These are phyloP conservation scores for Solanum hybrid DNA, from an alignment of 305 asterid species.

Conservation along the genomic window DNA sequence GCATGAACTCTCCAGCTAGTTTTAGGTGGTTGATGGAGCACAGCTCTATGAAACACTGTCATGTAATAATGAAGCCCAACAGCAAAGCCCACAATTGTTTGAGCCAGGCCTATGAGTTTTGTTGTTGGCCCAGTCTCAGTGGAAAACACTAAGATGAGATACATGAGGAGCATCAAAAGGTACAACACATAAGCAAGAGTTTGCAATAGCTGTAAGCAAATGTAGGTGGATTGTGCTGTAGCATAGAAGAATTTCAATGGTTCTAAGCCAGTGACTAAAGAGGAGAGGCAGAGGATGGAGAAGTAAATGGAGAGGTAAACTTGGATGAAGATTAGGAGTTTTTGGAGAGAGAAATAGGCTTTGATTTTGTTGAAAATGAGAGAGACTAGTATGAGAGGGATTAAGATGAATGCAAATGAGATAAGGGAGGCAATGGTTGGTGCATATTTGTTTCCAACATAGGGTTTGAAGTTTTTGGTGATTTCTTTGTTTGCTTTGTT, in stretches of 20 bases:
- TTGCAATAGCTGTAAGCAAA: constrained; percentile 67
- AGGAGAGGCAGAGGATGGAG: constrained; percentile 59
- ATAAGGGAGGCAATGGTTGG: constrained; percentile 52
- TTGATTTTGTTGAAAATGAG: constrained; percentile 59
- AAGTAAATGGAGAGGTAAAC: constrained; percentile 73
- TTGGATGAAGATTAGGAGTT: constrained; percentile 70
- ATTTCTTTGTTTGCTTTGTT: constrained; percentile 65
- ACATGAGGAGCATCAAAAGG: constrained; percentile 78
- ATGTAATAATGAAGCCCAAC: constrained; percentile 87
- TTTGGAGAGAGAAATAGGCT: constrained; percentile 78
- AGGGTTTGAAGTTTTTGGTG: constrained; percentile 67
- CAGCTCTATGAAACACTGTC: constrained; percentile 78
- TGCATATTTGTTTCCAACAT: constrained; percentile 78
- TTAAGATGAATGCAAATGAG: constrained; percentile 60
- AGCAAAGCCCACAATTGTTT: constrained; percentile 74
- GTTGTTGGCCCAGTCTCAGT: constrained; percentile 48
- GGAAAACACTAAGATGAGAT: constrained; percentile 64
- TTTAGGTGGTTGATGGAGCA: constrained; percentile 70
- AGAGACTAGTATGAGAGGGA: constrained; percentile 68
- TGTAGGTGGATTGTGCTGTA: constrained; percentile 70
- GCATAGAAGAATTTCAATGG: constrained; percentile 76
- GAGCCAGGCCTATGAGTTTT: constrained; percentile 60
- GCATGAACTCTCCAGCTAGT: constrained; percentile 71
- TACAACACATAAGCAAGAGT: constrained; percentile 64
- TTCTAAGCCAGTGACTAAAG: constrained; percentile 64